Base-by-base conservation (phyloP, 2,329 filamentous ascomycete species). In the Penicillium sp. region DNA sequence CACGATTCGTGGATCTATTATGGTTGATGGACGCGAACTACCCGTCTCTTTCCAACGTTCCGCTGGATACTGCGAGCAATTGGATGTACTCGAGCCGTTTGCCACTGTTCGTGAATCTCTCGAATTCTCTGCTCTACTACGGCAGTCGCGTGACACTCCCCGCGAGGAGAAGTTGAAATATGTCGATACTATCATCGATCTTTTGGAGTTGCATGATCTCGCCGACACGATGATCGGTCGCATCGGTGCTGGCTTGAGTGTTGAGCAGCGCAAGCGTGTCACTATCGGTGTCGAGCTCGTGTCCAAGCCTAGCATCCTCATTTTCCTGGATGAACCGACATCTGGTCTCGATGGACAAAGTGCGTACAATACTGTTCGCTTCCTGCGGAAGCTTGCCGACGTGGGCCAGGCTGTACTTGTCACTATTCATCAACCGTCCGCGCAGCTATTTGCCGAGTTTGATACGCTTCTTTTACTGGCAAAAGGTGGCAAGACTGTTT, bases 251-350 rank as follows among this genome's bases (percentile, higher is more conserved):
- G 41, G 41, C 12, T 14, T 44, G 30, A 44, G 41, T 12, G 41
- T 44, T 20, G 41, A 44, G 14, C 41, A 44, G 17, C 41, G 41
- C 11, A 44, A 44, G 30, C 41, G 41, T 40, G 41, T 44, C 12
- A 44, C 41, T 16, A 44, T 44, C 10, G 41, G 41, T 32, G 37
- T 44, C 16, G 41, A 44, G 37, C 30, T 44, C 13, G 41, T 44
- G 4, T 39, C 41, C 6, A 44, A 44, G 30, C 41, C 41, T 5
- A 44, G 41, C 23, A 44, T 44, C 14, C 31, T 44, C 4, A 44
- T 44, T 20, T 44, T 44, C 41, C n/a, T 44, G 14, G 41, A 44
- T 11, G 41, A 44, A 15, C 41, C 41, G 8, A 44, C 41, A 23
- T 44, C 41, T 1, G 41, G 41, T 32, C 41, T 44, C 10, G 41